phyloP scores from a whole-genome alignment of 768 basidiomycete genomes.

The Amanita fuliginea region DNA sequence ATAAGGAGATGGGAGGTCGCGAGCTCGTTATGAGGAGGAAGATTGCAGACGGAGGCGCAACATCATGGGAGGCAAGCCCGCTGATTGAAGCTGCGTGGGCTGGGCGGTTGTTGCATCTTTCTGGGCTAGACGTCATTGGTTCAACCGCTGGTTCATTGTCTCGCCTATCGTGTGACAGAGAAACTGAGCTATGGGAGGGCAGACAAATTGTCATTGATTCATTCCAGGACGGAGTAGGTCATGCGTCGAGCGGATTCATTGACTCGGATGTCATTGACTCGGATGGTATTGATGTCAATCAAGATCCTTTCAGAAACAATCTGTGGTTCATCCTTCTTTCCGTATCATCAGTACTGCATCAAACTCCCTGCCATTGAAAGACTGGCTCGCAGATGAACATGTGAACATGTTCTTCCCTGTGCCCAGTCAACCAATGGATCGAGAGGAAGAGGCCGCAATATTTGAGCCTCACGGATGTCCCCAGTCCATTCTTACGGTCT shows the following conservation, averaged over 20 bases:
- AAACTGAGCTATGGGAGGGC: constrained; percentile 54
- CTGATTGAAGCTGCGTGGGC: constrained; percentile 49
- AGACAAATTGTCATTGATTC: constrained; percentile 46
- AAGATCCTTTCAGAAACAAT: constrained; percentile 28
- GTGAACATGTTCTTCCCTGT: constrained; percentile 63
- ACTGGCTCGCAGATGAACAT: constrained; percentile 59
- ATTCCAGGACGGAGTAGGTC: constrained; percentile 30
- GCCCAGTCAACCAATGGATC: constrained; percentile 48
- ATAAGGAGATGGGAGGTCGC: constrained; percentile 57
- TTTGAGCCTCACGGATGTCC: constrained; percentile 43
- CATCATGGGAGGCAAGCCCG: constrained; percentile 47
- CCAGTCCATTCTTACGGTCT: constrained; percentile 19
- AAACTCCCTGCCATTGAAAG: constrained; percentile 52
- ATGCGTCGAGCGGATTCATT: not conserved
- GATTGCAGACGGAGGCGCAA: constrained; percentile 48
- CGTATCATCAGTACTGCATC: constrained; percentile 52
- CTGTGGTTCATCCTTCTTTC: constrained; percentile 45
- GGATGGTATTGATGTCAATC: not conserved
- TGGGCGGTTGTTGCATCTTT: constrained; percentile 46
- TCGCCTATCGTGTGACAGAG: constrained; percentile 48
- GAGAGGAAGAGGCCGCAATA: constrained; percentile 35
- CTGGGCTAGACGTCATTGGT: constrained; percentile 55
- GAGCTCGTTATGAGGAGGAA: constrained; percentile 54
- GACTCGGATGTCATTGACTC: too few species aligned
- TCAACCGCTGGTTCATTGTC: constrained; percentile 54